Base-by-base conservation (phyloP, 305 asterid species). In the Rubia occidens region DNA sequence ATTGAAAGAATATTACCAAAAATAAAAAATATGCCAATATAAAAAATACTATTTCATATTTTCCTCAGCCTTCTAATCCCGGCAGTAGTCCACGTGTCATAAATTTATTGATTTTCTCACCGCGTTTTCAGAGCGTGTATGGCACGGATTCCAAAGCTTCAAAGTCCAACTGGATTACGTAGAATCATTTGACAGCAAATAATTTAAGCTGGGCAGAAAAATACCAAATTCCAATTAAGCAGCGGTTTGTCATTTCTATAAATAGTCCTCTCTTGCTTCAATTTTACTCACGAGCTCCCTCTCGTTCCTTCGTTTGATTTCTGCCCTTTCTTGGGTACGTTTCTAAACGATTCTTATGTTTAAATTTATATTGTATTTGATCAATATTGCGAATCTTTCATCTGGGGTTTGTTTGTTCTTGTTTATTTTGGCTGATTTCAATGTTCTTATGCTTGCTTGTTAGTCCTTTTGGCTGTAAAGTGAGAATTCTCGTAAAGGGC, bases 381-480 rank as follows among this genome's bases (percentile, higher is more conserved):
- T 56, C 56, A 21, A 1, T 65, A 39, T 15, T 37, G 39, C 42
- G 21, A 7, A 11, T 53, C 9, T 26, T 54, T 63, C 66, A 54
- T 62, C 71, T 64, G 66, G 76, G 76, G 21, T 58, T 58, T 13
- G 29, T 21, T 10, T 51, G 10, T n/a, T 54, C 40, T 9, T 29
- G 10, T 29, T 24, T n/a, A 29, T 66, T 66, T 5, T 58, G 67
- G 15, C 17, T 65, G 42, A 39, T 55, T 11, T 2, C n/a, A 5
- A 24, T 2, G 15, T 1, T 65, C 26, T 65, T 17, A 17, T 53
- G 35, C 43, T 54, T 64, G 58, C 70, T 3, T 64, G 55, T 63
- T 63, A 21, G 58, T 7, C 45, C 2, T 40, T 32, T 56, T 58
- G 66, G 62, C 20, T 68, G 70, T 1, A 58, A 53, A 35, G 37